Percentiles rank a stretch among this genome's conserved stretches.
These are phyloP conservation scores for Mucor plumbeus DNA, from an alignment of 371 early-diverging fungal species.

Conservation along the genomic window DNA sequence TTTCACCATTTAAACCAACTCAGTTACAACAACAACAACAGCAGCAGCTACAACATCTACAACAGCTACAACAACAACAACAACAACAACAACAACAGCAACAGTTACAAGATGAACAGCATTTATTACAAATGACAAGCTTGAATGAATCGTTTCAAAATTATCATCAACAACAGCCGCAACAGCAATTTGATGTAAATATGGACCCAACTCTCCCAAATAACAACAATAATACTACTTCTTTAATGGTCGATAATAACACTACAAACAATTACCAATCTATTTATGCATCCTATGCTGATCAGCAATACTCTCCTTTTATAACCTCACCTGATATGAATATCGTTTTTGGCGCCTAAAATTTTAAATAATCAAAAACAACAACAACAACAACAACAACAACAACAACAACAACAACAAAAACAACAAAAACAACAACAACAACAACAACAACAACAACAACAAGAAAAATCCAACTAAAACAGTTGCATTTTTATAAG, in stretches of 20 bases:
- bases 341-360: slow-evolving; percentile 29
- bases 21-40: slow-evolving; percentile 22
- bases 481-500: slow-evolving; percentile 11
- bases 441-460: neutral
- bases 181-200: neutral
- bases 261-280: neutral
- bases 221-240: neutral
- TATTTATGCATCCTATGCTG: slow-evolving; percentile 24
- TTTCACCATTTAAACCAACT: slow-evolving; percentile 44
- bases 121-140: neutral
- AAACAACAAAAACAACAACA: neutral
- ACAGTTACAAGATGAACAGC: neutral
- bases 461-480: slow-evolving; percentile 8
- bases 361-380: neutral
- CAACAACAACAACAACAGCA: neutral
- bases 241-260: neutral
- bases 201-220: slow-evolving; percentile 8
- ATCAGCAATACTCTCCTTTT: slow-evolving; percentile 28
- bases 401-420: neutral
- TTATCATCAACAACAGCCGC: neutral
- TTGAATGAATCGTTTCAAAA: neutral
- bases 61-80: neutral
- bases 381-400: neutral
- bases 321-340: slow-evolving; percentile 20
- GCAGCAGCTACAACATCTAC: slow-evolving; percentile 4